A percentile compares a stretch with the other conserved stretches of the same genome.
phyloP scores from a whole-genome alignment of 2,329 filamentous ascomycete genomes.

The Xylaria sp. region DNA sequence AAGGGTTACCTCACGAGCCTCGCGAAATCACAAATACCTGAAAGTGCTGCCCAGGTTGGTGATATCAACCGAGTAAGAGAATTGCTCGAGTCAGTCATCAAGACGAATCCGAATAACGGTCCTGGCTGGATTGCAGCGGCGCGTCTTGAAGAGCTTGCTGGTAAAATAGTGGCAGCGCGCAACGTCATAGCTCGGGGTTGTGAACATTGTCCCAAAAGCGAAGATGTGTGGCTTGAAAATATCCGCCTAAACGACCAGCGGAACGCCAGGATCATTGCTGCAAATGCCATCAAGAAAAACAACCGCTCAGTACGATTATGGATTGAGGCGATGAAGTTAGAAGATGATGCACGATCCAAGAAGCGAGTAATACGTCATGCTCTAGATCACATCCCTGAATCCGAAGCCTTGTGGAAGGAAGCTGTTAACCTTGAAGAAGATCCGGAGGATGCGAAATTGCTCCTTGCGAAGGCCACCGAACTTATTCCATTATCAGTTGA shows the following conservation, averaged over 20 bases:
- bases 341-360: conserved; percentile 80
- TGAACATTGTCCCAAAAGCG: conserved; percentile 88
- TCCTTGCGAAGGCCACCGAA: conserved; percentile 93
- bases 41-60: conserved; percentile 83
- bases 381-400: conserved; percentile 90
- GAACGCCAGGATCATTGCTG: conserved; percentile 95
- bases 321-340: conserved; percentile 94
- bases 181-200: conserved; percentile 89
- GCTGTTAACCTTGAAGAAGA: conserved; percentile 95
- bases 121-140: conserved; percentile 96
- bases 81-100: conserved; percentile 94
- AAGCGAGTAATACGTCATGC: conserved; percentile 93
- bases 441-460: conserved; percentile 80
- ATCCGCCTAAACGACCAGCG: conserved; percentile 90
- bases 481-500: conserved; percentile 94
- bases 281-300: conserved; percentile 90
- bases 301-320: conserved; percentile 86
- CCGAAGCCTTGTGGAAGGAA: conserved; percentile 97
- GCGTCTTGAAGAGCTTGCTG: conserved; percentile 88
- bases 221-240: conserved; percentile 95
- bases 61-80: conserved; percentile 94
- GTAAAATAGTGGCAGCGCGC: conserved; percentile 86
- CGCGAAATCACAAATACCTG: conserved; percentile 78
- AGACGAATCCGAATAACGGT: conserved; percentile 93
- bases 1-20: conserved; percentile 95